These are phyloP conservation scores for Phyllosticta ampelicida DNA, from an alignment of 2,329 filamentous ascomycete species.

Conservation along the genomic window DNA sequence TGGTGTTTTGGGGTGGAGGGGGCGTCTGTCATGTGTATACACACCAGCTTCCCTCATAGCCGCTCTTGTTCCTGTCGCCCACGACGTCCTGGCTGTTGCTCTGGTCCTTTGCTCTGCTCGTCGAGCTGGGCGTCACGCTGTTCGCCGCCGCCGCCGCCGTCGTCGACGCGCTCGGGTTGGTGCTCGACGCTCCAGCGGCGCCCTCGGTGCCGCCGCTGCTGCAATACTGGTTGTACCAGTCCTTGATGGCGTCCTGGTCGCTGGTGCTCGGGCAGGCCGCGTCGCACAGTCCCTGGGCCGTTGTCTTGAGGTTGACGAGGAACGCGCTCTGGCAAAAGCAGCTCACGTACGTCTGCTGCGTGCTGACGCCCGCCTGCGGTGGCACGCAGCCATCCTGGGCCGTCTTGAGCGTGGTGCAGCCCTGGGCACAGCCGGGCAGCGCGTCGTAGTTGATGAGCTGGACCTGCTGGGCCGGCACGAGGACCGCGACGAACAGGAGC, in stretches of 20 bases:
- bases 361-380: conserved; percentile 39
- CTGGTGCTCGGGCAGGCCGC: conserved; percentile 42
- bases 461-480: neutral
- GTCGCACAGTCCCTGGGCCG: conserved; percentile 50
- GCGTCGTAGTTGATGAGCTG: conserved; percentile 18
- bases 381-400: conserved; percentile 64
- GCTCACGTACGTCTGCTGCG: conserved; percentile 45
- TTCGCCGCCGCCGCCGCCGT: too few species aligned
- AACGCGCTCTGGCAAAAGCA: conserved; percentile 64
- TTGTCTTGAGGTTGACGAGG: conserved; percentile 48
- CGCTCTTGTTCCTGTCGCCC: conserved; percentile 15
- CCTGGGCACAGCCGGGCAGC: conserved; percentile 26
- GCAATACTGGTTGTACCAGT: conserved; percentile 63
- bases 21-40: too few species aligned
- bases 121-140: neutral
- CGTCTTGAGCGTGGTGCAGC: conserved; percentile 23
- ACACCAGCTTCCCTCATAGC: conserved; percentile 15
- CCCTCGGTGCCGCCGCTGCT: conserved; percentile 23
- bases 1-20: neutral
- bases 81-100: conserved; percentile 17
- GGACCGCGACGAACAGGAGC: neutral
- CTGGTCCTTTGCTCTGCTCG: conserved; percentile 15
- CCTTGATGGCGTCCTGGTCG: conserved; percentile 49
- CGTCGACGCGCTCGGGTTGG: conserved; percentile 21
- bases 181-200: conserved; percentile 13